Evolutionary conservation across 352 stramenopile species (phyloP).

Genomic region (Pythium diclinum): DNA sequence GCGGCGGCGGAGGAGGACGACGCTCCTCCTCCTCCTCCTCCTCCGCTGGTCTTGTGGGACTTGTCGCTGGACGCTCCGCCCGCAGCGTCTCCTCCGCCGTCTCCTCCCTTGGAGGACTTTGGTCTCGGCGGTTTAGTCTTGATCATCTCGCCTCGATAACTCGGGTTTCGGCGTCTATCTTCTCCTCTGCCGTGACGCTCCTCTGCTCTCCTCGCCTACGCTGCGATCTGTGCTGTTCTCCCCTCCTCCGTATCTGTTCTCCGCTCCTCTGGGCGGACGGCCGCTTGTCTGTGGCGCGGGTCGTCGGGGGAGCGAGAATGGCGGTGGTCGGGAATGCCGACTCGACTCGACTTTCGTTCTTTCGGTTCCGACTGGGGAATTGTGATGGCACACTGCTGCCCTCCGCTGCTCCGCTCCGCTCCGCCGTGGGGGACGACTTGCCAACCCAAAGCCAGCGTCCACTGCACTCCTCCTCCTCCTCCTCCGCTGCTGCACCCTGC

Average conservation of each 20-base stretch:
- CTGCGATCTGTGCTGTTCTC: background rate
- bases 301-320: conserved; percentile 1
- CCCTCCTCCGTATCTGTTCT: background rate
- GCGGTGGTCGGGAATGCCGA: conserved; percentile 3
- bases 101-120: conserved; percentile 20
- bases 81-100: conserved; percentile 7
- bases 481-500: background rate
- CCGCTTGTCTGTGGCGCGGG: conserved; percentile 1
- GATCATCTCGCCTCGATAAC: conserved; percentile 13
- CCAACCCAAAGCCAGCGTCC: conserved; percentile 2
- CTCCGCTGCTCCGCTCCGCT: conserved; percentile 17
- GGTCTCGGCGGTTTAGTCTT: conserved; percentile 25
- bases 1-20: conserved; percentile 1
- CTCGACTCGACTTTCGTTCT: conserved; percentile 21
- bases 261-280: conserved; percentile 1
- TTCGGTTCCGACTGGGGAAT: conserved; percentile 19
- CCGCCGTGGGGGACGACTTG: background rate
- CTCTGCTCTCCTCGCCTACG: conserved; percentile 1
- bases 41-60: conserved; percentile 7
- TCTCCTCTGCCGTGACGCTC: background rate
- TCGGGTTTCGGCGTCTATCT: background rate
- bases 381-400: conserved; percentile 28
- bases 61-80: conserved; percentile 15
- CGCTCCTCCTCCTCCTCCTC: conserved; percentile 5
- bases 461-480: too few relatives aligned